A percentile compares a stretch with the other conserved stretches of the same genome.
phyloP scores from a whole-genome alignment of 2,329 filamentous ascomycete genomes.

The Laburnicola sp. region DNA sequence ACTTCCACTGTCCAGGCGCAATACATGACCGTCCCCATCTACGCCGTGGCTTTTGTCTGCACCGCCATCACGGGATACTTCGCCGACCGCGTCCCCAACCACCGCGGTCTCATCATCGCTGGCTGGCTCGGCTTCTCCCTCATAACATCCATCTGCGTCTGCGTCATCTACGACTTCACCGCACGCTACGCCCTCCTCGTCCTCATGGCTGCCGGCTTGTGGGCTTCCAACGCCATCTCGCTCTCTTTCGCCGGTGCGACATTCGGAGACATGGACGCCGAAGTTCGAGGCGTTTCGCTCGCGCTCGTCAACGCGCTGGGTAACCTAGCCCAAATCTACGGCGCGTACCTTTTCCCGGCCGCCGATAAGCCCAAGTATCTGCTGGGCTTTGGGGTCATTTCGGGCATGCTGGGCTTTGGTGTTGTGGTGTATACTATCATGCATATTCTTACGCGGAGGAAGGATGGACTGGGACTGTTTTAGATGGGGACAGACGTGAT shows the following conservation, averaged over 20 bases:
- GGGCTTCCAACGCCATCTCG: slow-evolving; percentile 57
- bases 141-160: slow-evolving; percentile 46
- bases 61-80: slow-evolving; percentile 53
- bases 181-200: slow-evolving; percentile 60
- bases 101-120: slow-evolving; percentile 55
- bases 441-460: slow-evolving; percentile 32
- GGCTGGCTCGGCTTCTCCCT: slow-evolving; percentile 51
- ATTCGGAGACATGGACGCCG: slow-evolving; percentile 54
- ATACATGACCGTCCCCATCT: slow-evolving; percentile 60
- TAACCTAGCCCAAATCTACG: slow-evolving; percentile 61
- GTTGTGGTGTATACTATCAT: slow-evolving; percentile 33
- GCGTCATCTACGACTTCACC: slow-evolving; percentile 54
- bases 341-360: slow-evolving; percentile 56
- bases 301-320: slow-evolving; percentile 59
- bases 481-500: not conserved
- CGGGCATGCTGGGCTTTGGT: slow-evolving; percentile 39
- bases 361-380: slow-evolving; percentile 52
- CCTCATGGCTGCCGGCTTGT: slow-evolving; percentile 59
- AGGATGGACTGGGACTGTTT: slow-evolving; percentile 22
- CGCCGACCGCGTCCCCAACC: slow-evolving; percentile 51
- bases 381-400: slow-evolving; percentile 40
- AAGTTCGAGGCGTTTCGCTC: slow-evolving; percentile 57
- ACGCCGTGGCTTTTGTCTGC: slow-evolving; percentile 56
- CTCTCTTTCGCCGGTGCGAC: slow-evolving; percentile 58
- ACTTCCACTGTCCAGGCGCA: slow-evolving; percentile 49